These are phyloP conservation scores for Agaricales sp. DNA, from an alignment of 1,284 basidiomycete genomes.

Conservation along the genomic window DNA sequence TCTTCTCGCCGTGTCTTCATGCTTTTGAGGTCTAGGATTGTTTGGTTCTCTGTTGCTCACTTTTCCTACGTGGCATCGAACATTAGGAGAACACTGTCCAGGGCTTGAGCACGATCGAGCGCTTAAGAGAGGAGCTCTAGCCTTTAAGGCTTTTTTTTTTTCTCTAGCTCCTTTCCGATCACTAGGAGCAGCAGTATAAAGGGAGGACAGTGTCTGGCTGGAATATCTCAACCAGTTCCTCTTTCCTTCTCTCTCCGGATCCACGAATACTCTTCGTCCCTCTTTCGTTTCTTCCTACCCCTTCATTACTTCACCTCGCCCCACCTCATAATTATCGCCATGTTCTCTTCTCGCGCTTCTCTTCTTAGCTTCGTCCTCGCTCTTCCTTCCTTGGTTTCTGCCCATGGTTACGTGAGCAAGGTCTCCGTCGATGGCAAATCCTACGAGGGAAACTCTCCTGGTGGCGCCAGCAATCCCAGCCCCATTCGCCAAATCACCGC, in stretches of 20 bases:
- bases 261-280: not conserved
- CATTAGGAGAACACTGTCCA: no score
- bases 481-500: conserved; percentile 21
- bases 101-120: no score
- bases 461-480: conserved; percentile 16
- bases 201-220: no score
- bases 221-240: not conserved
- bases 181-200: no score
- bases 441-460: conserved; percentile 21
- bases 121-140: no score
- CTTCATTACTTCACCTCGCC: not conserved
- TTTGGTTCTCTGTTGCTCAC: no score
- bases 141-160: no score
- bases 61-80: no score
- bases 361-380: conserved; percentile 2
- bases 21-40: no score
- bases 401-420: conserved; percentile 20
- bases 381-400: conserved; percentile 13
- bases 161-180: no score
- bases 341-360: not conserved
- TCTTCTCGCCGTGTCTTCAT: no score
- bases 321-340: not conserved
- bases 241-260: not conserved
- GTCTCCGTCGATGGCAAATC: conserved; percentile 22
- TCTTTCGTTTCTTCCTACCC: not conserved